Percentiles rank a stretch among this genome's conserved stretches.
These are phyloP conservation scores for Alternaria hordeiaustralica DNA, from an alignment of 2,329 filamentous ascomycete genomes.

Conservation along the genomic window DNA sequence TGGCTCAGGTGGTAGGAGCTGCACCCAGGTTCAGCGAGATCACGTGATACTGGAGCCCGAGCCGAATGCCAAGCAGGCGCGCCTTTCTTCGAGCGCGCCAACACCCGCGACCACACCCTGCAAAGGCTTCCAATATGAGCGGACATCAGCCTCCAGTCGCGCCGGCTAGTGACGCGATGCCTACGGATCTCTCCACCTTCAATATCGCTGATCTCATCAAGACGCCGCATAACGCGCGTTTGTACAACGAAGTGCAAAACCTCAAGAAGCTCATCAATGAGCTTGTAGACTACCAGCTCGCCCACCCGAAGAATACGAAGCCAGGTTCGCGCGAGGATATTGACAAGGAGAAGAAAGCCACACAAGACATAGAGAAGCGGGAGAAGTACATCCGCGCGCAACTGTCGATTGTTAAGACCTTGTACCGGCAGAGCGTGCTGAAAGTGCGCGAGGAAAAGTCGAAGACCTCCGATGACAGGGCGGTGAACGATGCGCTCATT, in stretches of 20 bases:
- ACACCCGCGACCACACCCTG: background rate
- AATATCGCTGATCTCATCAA: slow-evolving; percentile 36
- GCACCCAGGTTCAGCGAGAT: background rate
- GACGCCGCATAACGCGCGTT: slow-evolving; percentile 37
- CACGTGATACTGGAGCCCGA: background rate
- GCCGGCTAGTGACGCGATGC: slow-evolving; percentile 10
- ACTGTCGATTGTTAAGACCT: slow-evolving; percentile 63
- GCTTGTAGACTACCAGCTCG: slow-evolving; percentile 40
- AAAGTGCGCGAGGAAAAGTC: slow-evolving; percentile 85
- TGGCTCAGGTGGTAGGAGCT: background rate
- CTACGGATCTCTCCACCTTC: slow-evolving; percentile 26
- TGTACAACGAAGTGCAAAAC: slow-evolving; percentile 41
- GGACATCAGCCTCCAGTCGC: slow-evolving; percentile 2
- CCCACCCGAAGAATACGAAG: slow-evolving; percentile 31
- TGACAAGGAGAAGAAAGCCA: slow-evolving; percentile 32
- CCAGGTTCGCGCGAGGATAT: slow-evolving; percentile 27
- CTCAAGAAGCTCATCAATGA: slow-evolving; percentile 41
- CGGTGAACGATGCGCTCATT: slow-evolving; percentile 90
- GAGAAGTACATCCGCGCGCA: slow-evolving; percentile 82
- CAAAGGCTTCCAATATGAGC: slow-evolving; percentile 9
- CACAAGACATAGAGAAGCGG: slow-evolving; percentile 34
- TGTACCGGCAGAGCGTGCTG: slow-evolving; percentile 83
- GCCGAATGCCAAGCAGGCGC: background rate
- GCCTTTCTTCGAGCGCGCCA: background rate
- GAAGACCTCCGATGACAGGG: slow-evolving; percentile 82